Evolutionary conservation across 1,139 yeast species (phyloP), one percentile per base, ranked within the genome.

Genomic region (Debaryomycetaceae sp.): DNA sequence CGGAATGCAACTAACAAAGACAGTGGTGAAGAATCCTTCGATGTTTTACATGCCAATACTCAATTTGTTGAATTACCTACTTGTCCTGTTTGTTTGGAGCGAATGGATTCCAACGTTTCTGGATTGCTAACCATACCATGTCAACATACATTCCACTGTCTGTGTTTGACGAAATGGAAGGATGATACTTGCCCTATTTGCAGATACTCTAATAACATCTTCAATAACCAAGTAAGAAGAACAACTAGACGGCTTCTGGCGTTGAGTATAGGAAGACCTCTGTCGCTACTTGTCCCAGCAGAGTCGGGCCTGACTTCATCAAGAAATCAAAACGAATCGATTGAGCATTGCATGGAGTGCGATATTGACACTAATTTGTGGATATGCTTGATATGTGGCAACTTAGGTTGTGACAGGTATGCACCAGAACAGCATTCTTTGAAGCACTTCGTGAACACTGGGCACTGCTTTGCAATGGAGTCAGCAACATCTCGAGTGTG

Each of bases 401-500:
- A 74, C 49, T 62, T 74, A 3, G 79, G 78, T 5, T 74, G 79
- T 55, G 64, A 68, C 53, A 68, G 98, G 51, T 91, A 91, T 60
- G 87, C 89, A 43, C 81, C 84, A 2, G 72, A 68, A 41, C 91
- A 87, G 44, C 98, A 91, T 66, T 95, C 97, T 0, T 78, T 87
- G 40, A 80, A 84, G 51, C 98, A 91, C 63, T 90, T 81, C 62
- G 78, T 83, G 17, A 71, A 71, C 13, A 84, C 96, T 0, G 85
- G 87, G 3, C 98, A 91, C 63, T 87, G 96, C 58, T 91, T 88
- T 66, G 87, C 97, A 0, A 89, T 91, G 97, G 97, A 90, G 59
- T 71, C 87, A 39, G 70, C 74, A 14, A 81, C 96, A 0, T 95
- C 91, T 49, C 70, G 98, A 41, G 96, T 91, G 2, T 91, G 98